phyloP scores from a whole-genome alignment of 2,329 filamentous ascomycete species.

The Pseudogymnoascus sp. region DNA sequence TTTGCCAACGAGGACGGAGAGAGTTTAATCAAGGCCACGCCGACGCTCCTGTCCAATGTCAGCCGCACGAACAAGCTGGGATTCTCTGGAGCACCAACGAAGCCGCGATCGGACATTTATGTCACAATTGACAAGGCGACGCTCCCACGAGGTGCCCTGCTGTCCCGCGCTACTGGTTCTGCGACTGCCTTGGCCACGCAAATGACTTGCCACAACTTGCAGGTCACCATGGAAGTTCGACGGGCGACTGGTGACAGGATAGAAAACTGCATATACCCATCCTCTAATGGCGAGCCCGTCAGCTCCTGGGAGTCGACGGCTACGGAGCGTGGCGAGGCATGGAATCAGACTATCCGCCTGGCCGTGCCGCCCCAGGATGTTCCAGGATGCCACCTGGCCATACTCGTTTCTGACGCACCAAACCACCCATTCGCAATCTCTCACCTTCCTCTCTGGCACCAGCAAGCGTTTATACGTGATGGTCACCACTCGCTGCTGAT shows the following conservation, averaged over 20 bases:
- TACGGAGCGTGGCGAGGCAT: conserved; percentile 68
- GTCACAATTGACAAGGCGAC: conserved; percentile 72
- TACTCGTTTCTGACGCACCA: conserved; percentile 81
- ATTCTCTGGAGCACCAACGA: conserved; percentile 85
- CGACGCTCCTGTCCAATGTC: conserved; percentile 76
- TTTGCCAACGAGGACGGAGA: conserved; percentile 76
- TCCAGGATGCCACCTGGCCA: conserved; percentile 72
- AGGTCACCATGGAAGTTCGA: conserved; percentile 83
- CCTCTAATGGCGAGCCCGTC: conserved; percentile 68
- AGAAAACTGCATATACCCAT: conserved; percentile 78
- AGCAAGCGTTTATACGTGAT: conserved; percentile 81
- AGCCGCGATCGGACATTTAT: conserved; percentile 89
- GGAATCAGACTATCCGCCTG: conserved; percentile 83
- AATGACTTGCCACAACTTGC: conserved; percentile 64
- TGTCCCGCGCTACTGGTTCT: conserved; percentile 63
- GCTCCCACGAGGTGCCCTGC: conserved; percentile 65
- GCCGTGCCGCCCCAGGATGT: conserved; percentile 74
- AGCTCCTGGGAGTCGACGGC: conserved; percentile 86
- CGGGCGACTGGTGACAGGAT: conserved; percentile 71
- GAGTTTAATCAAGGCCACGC: conserved; percentile 72
- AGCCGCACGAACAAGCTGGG: conserved; percentile 80
- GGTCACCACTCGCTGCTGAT: conserved; percentile 73
- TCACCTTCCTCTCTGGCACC: conserved; percentile 90
- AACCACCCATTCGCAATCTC: conserved; percentile 84
- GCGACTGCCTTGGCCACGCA: conserved; percentile 60